Base-by-base conservation (phyloP, 495 filamentous ascomycete genomes). In the Massariosphaeria phaeospora region DNA sequence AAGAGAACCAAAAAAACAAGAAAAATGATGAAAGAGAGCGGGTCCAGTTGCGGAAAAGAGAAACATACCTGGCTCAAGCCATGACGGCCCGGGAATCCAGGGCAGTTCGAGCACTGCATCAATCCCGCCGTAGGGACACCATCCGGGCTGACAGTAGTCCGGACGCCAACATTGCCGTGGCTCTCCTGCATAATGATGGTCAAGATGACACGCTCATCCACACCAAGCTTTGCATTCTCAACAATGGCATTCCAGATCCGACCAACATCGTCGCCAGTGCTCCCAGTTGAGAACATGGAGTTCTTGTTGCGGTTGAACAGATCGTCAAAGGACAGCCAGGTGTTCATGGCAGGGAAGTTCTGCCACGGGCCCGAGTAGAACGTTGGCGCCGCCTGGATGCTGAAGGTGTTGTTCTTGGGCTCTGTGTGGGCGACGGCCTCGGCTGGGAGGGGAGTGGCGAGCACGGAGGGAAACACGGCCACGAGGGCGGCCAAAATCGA, bases 131-230 rank as follows among this genome's bases (percentile, higher is more conserved):
- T 71, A 3, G 15, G 20, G 54, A 69, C 62, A 13, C 63, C 63
- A 51, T 70, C 69, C 13, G 26, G 23, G 60, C 65, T 67, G 46
- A n/a, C 38, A 13, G 72, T 73, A 34, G 62, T 70, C 5, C 33
- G 25, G 9, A 73, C 71, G 21, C 68, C 64, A 18, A 75, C 71
- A 53, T 72, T 59, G 38, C 72, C 72, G 46, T 62, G 67, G 57
- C 58, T 65, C 61, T 75, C 72, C 53, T 75, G 71, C 69, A 75
- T 72, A 62, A 73, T 73, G 53, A 72, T 71, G 52, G 53, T 62
- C 39, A 73, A 63, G 61, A 73, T 73, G 58, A 72, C 66, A 25
- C 72, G 70, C 58, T 68, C 65, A n/a, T 75, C 71, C 25, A 75
- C 66, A 13, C 69, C 67, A 47, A 68, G 51, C 48, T 66, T 67